These are phyloP conservation scores for Kickxella alabastrina DNA, from an alignment of 192 early-diverging fungal genomes.

Conservation along the genomic window DNA sequence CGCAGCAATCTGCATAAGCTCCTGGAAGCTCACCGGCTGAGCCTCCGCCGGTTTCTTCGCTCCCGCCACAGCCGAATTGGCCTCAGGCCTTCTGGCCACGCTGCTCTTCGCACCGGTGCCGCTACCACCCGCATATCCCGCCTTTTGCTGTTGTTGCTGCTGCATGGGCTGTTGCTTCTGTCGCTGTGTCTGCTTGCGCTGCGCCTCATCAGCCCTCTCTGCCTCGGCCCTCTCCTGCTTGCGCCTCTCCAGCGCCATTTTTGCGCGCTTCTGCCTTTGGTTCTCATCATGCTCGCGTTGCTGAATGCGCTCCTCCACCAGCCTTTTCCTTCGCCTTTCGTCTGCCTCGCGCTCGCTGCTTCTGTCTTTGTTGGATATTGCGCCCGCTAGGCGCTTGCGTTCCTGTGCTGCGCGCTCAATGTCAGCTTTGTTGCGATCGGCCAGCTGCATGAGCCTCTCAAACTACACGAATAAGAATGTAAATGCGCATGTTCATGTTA, in stretches of 20 bases:
- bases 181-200: neutral
- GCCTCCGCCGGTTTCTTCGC: neutral
- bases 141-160: slow-evolving; percentile 8
- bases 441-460: slow-evolving; percentile 46
- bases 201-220: slow-evolving; percentile 7
- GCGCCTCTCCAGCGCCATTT: slow-evolving; percentile 10
- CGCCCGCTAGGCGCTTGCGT: slow-evolving; percentile 18
- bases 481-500: too few relatives aligned
- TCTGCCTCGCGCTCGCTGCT: slow-evolving; percentile 10
- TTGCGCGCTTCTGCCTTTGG: slow-evolving; percentile 9
- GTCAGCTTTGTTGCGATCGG: slow-evolving; percentile 44
- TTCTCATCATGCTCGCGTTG: slow-evolving; percentile 35
- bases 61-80: neutral
- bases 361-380: neutral
- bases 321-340: slow-evolving; percentile 28
- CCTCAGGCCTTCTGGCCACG: neutral
- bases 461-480: slow-evolving; percentile 24
- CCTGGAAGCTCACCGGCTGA: slow-evolving; percentile 27
- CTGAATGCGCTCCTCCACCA: slow-evolving; percentile 25
- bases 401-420: slow-evolving; percentile 29
- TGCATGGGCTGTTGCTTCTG: slow-evolving; percentile 4
- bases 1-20: slow-evolving; percentile 49
- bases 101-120: neutral
- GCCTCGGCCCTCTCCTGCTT: slow-evolving; percentile 11
- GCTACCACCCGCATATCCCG: neutral